Base-by-base conservation (phyloP, 2,329 filamentous ascomycete genomes). In the Nemania bipapillata region DNA sequence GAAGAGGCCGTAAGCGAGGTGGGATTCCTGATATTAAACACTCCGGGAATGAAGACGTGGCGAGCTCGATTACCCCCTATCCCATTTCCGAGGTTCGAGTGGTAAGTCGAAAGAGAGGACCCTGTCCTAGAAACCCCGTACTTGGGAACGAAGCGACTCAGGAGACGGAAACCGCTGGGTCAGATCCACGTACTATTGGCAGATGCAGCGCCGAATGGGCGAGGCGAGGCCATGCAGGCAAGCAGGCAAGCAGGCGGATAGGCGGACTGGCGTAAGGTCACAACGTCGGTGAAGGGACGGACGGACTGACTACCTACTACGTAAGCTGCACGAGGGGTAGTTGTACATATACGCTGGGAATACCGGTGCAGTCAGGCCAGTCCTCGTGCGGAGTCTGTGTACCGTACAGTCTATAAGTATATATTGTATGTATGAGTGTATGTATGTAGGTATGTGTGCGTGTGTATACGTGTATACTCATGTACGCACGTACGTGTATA, bases 241-340 rank as follows among this genome's bases (percentile, higher is more conserved):
- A 32, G 57, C 30, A 49, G 50, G 4, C 30, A 32, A 9, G 40
- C 22, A 64, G 17, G n/a, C 42, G 42, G 20, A 47, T 22, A 47
- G 30, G 28, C 32, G 42, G 66, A 57, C 24, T 40, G 50, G 65
- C 61, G 49, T 55, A 57, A 57, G 58, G 53, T 59, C 42, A 66
- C 45, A 67, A 50, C 55, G 37, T 67, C 60, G 64, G 52, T 49
- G 56, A 61, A 60, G 42, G 50, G 47, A 28, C 47, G 4, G 47
- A 28, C 22, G 22, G 24, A 30, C 30, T 37, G 57, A 30, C 52
- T 52, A 45, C 58, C 42, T 50, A 49, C 42, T 49, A 60, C 52
- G 56, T 63, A 59, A 67, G 42, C 55, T 52, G 50, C 59, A 61
- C 59, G 52, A 66, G 47, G 54, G 65, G 57, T 56, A 66, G 30